These are phyloP conservation scores for Cladophialophora exuberans DNA, from an alignment of 2,329 filamentous ascomycete species.

Conservation along the genomic window DNA sequence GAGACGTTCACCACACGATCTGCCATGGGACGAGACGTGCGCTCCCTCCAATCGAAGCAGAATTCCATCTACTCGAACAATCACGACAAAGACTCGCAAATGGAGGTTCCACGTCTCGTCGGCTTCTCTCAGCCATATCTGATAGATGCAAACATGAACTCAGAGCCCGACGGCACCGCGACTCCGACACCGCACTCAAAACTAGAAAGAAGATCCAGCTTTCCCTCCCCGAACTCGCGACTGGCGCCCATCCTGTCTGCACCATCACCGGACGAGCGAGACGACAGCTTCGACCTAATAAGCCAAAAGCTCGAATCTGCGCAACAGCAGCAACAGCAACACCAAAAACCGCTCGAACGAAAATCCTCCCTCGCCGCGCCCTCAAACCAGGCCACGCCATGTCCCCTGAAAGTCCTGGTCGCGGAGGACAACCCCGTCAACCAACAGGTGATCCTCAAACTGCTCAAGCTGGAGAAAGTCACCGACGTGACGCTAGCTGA, in stretches of 20 bases:
- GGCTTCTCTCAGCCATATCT: slow-evolving; percentile 75
- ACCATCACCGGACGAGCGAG: background rate
- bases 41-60: slow-evolving; percentile 9
- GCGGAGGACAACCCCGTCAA: slow-evolving; percentile 75
- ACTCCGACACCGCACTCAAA: background rate
- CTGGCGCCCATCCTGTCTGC: slow-evolving; percentile 15
- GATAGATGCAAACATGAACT: slow-evolving; percentile 8
- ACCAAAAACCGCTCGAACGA: background rate
- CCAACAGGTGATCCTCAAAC: slow-evolving; percentile 63
- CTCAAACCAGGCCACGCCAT: slow-evolving; percentile 51
- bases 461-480: slow-evolving; percentile 56
- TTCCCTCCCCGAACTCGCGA: background rate
- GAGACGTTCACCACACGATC: slow-evolving; percentile 18
- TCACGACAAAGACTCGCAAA: slow-evolving; percentile 43
- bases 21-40: slow-evolving; percentile 8
- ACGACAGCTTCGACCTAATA: too few relatives aligned
- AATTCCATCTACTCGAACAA: slow-evolving; percentile 11
- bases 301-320: too few relatives aligned
- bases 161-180: slow-evolving; percentile 5
- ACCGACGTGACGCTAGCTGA: slow-evolving; percentile 83
- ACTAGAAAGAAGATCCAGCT: slow-evolving; percentile 1
- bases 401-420: slow-evolving; percentile 76
- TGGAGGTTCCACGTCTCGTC: slow-evolving; percentile 67
- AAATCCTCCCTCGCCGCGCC: slow-evolving; percentile 62
- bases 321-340: background rate